Evolutionary conservation across 2,329 filamentous ascomycete species (phyloP).

Genomic region (Aspergillus aculeatinus): DNA sequence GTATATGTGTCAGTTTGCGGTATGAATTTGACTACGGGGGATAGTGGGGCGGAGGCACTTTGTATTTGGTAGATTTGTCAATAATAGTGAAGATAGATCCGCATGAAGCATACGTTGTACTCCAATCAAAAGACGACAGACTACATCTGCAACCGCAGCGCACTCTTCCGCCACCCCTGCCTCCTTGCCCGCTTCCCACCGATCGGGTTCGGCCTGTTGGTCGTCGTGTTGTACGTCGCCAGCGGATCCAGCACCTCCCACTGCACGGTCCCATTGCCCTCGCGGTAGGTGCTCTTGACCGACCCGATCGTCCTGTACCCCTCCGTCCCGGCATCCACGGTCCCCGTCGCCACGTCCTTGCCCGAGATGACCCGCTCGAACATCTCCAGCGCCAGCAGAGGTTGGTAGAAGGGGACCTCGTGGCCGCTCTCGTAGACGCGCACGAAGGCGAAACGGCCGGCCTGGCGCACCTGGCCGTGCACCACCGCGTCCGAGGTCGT

Average conservation of each 20-base stretch:
- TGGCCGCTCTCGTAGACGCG: slow-evolving; percentile 11
- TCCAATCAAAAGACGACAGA: background rate
- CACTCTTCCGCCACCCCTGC: background rate
- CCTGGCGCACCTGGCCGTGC: slow-evolving; percentile 10
- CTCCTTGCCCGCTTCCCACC: background rate
- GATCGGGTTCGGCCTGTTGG: slow-evolving; percentile 1
- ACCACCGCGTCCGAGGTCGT: slow-evolving; percentile 4
- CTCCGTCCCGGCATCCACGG: background rate
- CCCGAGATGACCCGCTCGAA: slow-evolving; percentile 6
- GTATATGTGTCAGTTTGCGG: slow-evolving; percentile 19
- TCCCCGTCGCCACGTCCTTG: slow-evolving; percentile 4
- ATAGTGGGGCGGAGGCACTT: background rate
- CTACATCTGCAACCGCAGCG: slow-evolving; percentile 2
- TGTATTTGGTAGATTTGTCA: too few relatives aligned
- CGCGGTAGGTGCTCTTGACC: slow-evolving; percentile 1
- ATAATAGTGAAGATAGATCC: too few relatives aligned
- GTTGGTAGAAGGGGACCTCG: slow-evolving; percentile 11
- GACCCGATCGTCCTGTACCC: background rate
- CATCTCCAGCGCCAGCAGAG: slow-evolving; percentile 5
- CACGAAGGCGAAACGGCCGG: slow-evolving; percentile 5
- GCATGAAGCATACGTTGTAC: too few relatives aligned
- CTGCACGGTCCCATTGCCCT: slow-evolving; percentile 3
- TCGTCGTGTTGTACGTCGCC: slow-evolving; percentile 3
- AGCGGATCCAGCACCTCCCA: slow-evolving; percentile 1
- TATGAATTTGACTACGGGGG: background rate